A percentile compares a stretch with the other conserved stretches of the same genome.
phyloP scores from a whole-genome alignment of 2,329 filamentous ascomycete genomes.

The Venturiaceae sp. region DNA sequence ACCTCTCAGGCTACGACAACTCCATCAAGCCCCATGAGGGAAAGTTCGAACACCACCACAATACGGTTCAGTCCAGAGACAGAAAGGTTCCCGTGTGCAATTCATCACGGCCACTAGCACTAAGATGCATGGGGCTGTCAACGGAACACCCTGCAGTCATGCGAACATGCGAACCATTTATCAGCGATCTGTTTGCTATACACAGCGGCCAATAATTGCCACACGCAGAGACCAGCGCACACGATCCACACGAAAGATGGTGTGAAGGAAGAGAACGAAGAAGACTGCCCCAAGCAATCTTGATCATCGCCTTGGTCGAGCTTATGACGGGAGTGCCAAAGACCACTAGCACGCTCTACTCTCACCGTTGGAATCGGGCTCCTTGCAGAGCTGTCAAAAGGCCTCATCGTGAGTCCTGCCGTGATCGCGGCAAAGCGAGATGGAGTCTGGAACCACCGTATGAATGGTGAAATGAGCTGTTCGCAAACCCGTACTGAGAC shows the following conservation, averaged over 20 bases:
- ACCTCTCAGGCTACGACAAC: too few relatives aligned
- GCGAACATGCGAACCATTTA: background rate
- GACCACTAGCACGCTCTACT: too few relatives aligned
- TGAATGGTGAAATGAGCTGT: background rate
- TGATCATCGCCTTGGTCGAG: background rate
- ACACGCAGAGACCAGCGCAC: background rate
- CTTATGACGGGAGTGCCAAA: too few relatives aligned
- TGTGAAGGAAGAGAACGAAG: background rate
- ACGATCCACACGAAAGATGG: too few relatives aligned
- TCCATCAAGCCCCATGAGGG: too few relatives aligned
- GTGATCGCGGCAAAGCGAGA: background rate
- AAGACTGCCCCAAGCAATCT: background rate
- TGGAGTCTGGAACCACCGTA: too few relatives aligned
- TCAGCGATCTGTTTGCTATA: background rate
- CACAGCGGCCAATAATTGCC: background rate
- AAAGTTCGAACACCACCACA: too few relatives aligned
- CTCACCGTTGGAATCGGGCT: too few relatives aligned
- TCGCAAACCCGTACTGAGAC: background rate
- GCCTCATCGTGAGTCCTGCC: background rate
- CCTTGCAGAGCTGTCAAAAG: too few relatives aligned
- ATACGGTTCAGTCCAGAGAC: background rate
- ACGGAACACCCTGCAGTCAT: background rate
- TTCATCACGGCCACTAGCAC: background rate
- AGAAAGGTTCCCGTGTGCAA: background rate
- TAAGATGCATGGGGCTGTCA: background rate